A percentile compares a stretch with the other conserved stretches of the same genome.
phyloP scores from a whole-genome alignment of 1,284 basidiomycete genomes.

The Tausonia pullulans region DNA sequence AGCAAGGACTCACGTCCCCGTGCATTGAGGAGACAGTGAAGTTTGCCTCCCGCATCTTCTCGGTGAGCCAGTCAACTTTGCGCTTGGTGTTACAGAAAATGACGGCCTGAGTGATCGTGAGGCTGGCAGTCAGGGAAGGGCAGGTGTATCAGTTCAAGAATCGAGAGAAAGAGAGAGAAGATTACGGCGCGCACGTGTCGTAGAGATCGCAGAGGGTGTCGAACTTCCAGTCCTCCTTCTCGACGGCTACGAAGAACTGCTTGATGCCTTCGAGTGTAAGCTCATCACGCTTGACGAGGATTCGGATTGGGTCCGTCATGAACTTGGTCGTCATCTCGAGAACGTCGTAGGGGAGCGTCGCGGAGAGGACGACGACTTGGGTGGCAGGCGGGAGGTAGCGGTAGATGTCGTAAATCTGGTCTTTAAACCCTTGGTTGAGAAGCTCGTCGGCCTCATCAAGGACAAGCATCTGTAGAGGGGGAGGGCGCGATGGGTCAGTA shows the following conservation, averaged over 20 bases:
- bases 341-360: conserved; percentile 93
- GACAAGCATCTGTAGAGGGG: conserved; percentile 62
- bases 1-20: conserved; percentile 17
- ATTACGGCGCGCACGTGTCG: conserved; percentile 53
- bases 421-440: conserved; percentile 97
- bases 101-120: conserved; percentile 98
- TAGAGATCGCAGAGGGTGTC: conserved; percentile 97
- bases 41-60: conserved; percentile 95
- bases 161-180: background rate
- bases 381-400: conserved; percentile 96
- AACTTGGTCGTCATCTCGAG: conserved; percentile 99
- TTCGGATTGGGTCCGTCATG: conserved; percentile 94
- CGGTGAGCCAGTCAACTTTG: conserved; percentile 99
- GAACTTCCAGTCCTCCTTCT: conserved; percentile 99
- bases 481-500: background rate
- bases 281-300: conserved; percentile 99
- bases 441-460: conserved; percentile 97
- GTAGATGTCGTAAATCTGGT: conserved; percentile 99
- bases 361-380: conserved; percentile 91
- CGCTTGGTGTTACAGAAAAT: conserved; percentile 99
- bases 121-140: conserved; percentile 24
- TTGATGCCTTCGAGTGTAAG: conserved; percentile 99
- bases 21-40: conserved; percentile 91
- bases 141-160: background rate
- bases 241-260: conserved; percentile 99